phyloP scores from a whole-genome alignment of 306 rosid species.

The Spatholobus suberectus region DNA sequence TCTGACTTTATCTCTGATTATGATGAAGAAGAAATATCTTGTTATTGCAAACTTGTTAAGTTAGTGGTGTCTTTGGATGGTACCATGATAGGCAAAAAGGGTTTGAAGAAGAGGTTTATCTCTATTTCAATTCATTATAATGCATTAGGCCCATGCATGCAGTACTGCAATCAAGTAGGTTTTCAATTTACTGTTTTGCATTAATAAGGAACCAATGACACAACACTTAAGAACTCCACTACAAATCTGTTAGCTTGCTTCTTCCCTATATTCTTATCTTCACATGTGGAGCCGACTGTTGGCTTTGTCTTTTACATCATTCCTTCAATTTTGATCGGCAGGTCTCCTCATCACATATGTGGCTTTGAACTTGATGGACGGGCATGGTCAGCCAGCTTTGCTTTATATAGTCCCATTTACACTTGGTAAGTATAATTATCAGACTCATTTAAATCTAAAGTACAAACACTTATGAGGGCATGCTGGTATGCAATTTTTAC shows the following conservation, averaged over 20 bases:
- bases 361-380: constrained; percentile 98
- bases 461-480: background rate
- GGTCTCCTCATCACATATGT: constrained; percentile 94
- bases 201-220: background rate
- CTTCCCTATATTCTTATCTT: constrained; percentile 10
- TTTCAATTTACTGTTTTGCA: background rate
- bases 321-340: constrained; percentile 41
- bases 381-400: constrained; percentile 98
- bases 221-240: background rate
- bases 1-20: background rate
- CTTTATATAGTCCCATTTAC: constrained; percentile 97
- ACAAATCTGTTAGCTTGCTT: constrained; percentile 2
- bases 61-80: background rate
- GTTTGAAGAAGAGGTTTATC: constrained; percentile 1
- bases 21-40: background rate
- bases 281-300: background rate
- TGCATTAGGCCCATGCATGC: background rate
- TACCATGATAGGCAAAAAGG: background rate
- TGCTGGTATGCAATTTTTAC: background rate
- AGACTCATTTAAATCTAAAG: background rate
- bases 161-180: background rate
- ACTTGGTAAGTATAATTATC: constrained; percentile 66
- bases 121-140: background rate
- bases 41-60: background rate
- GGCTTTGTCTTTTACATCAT: background rate